phyloP scores from a whole-genome alignment of 2,329 filamentous ascomycete genomes.

The Ophiocordyceps camponoti-leonardi region DNA sequence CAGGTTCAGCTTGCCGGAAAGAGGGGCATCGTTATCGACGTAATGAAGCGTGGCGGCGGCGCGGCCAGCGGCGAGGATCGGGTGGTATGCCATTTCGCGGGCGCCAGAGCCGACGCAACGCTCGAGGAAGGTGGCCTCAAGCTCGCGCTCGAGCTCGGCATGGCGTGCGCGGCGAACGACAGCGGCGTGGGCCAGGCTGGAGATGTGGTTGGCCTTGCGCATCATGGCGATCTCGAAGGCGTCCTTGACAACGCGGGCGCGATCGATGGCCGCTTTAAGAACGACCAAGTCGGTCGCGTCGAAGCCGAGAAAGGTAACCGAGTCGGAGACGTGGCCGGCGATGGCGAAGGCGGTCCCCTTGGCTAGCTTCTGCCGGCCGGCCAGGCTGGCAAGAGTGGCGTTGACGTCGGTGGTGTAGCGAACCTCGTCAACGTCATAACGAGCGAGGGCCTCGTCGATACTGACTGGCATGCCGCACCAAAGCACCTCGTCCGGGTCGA shows the following conservation, averaged over 20 bases:
- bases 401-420: slow-evolving; percentile 59
- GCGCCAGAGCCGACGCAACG: slow-evolving; percentile 58
- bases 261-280: slow-evolving; percentile 48
- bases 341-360: slow-evolving; percentile 53
- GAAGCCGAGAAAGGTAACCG: slow-evolving; percentile 55
- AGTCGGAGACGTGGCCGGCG: slow-evolving; percentile 55
- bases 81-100: slow-evolving; percentile 72
- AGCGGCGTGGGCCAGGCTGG: slow-evolving; percentile 46
- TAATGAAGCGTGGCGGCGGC: slow-evolving; percentile 82
- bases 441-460: slow-evolving; percentile 52
- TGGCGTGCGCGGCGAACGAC: slow-evolving; percentile 39
- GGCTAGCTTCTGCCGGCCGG: slow-evolving; percentile 13
- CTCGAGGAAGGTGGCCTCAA: slow-evolving; percentile 67
- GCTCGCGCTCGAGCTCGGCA: slow-evolving; percentile 62
- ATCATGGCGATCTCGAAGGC: slow-evolving; percentile 60
- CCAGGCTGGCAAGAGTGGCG: slow-evolving; percentile 41
- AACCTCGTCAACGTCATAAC: slow-evolving; percentile 72
- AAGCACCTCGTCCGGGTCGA: slow-evolving; percentile 76
- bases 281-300: slow-evolving; percentile 40
- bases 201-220: slow-evolving; percentile 53
- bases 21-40: slow-evolving; percentile 55
- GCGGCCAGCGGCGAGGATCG: slow-evolving; percentile 67
- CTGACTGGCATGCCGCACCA: slow-evolving; percentile 83
- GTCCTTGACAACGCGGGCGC: slow-evolving; percentile 54
- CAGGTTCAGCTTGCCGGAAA: slow-evolving; percentile 58